Percentiles rank a stretch among this genome's conserved stretches.
phyloP scores from a whole-genome alignment of 371 early-diverging fungal genomes.

The Mucor piriformis region DNA sequence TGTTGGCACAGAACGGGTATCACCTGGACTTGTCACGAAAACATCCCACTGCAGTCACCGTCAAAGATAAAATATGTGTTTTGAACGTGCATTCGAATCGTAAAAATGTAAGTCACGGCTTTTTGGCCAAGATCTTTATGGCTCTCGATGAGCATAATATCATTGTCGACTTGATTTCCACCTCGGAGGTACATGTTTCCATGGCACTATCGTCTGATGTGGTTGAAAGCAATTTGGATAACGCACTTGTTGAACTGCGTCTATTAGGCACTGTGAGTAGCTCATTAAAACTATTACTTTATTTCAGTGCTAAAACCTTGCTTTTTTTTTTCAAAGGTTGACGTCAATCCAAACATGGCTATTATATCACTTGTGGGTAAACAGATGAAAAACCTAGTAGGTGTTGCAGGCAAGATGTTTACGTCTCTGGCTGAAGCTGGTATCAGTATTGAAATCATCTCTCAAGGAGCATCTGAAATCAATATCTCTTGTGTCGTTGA shows the following conservation, averaged over 20 bases:
- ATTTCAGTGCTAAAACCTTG: not conserved
- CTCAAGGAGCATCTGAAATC: slow-evolving; percentile 96
- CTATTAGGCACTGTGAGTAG: slow-evolving; percentile 71
- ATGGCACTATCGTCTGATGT: slow-evolving; percentile 86
- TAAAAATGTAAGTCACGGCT: slow-evolving; percentile 92
- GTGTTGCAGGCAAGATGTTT: slow-evolving; percentile 94
- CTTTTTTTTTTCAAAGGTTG: slow-evolving; percentile 46
- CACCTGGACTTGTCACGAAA: slow-evolving; percentile 65
- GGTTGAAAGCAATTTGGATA: slow-evolving; percentile 62
- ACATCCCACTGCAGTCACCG: slow-evolving; percentile 94
- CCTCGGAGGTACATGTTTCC: slow-evolving; percentile 94
- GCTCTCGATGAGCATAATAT: slow-evolving; percentile 86
- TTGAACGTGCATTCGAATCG: slow-evolving; percentile 95
- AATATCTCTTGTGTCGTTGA: slow-evolving; percentile 96
- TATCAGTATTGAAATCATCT: slow-evolving; percentile 98
- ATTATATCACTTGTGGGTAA: slow-evolving; percentile 95
- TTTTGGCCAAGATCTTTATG: slow-evolving; percentile 91
- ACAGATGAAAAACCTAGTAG: slow-evolving; percentile 94
- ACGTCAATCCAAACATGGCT: slow-evolving; percentile 81
- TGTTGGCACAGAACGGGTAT: slow-evolving; percentile 75
- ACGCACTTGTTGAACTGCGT: slow-evolving; percentile 68
- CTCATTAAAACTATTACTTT: not conserved
- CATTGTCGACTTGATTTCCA: slow-evolving; percentile 94
- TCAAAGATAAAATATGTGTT: slow-evolving; percentile 92
- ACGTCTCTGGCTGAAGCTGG: slow-evolving; percentile 82